These are phyloP conservation scores for Curvularia verruculosa DNA, from an alignment of 2,329 filamentous ascomycete species.

Conservation along the genomic window DNA sequence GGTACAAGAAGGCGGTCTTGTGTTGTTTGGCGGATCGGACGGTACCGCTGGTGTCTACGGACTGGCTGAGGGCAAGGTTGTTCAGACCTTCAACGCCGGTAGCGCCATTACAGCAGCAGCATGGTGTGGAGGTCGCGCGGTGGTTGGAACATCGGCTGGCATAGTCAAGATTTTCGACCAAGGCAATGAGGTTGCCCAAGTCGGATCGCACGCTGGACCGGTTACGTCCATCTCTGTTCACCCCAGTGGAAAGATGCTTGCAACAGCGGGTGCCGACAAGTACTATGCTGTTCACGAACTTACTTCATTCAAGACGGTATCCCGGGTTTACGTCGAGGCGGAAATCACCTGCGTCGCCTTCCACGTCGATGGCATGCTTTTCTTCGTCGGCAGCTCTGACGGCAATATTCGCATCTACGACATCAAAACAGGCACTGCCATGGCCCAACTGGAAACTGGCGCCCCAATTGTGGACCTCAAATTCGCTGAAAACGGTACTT, in stretches of 20 bases:
- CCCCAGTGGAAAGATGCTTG: slow-evolving; percentile 80
- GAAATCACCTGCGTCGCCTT: slow-evolving; percentile 80
- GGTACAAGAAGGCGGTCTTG: slow-evolving; percentile 66
- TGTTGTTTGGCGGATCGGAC: slow-evolving; percentile 75
- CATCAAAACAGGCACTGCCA: slow-evolving; percentile 76
- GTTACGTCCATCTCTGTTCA: slow-evolving; percentile 80
- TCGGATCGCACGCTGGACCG: slow-evolving; percentile 82
- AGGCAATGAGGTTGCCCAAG: slow-evolving; percentile 70
- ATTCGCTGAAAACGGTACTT: slow-evolving; percentile 97
- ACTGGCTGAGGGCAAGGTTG: slow-evolving; percentile 74
- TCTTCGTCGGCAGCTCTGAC: slow-evolving; percentile 79
- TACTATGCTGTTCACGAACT: slow-evolving; percentile 91
- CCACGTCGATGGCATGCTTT: slow-evolving; percentile 94
- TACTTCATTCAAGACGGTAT: slow-evolving; percentile 68
- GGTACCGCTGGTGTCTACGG: slow-evolving; percentile 80
- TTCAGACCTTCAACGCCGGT: slow-evolving; percentile 68
- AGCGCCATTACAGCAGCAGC: slow-evolving; percentile 70
- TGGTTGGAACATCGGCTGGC: slow-evolving; percentile 77
- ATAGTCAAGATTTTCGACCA: slow-evolving; percentile 79
- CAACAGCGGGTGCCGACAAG: slow-evolving; percentile 89
- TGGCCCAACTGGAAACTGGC: slow-evolving; percentile 70
- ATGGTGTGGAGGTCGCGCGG: slow-evolving; percentile 71
- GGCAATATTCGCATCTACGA: slow-evolving; percentile 90
- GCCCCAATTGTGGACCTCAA: slow-evolving; percentile 75
- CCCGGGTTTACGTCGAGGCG: slow-evolving; percentile 79